Evolutionary conservation across 202 grass and related monocot genomes (phyloP).

Genomic region (Tripidium arundinaceum): DNA sequence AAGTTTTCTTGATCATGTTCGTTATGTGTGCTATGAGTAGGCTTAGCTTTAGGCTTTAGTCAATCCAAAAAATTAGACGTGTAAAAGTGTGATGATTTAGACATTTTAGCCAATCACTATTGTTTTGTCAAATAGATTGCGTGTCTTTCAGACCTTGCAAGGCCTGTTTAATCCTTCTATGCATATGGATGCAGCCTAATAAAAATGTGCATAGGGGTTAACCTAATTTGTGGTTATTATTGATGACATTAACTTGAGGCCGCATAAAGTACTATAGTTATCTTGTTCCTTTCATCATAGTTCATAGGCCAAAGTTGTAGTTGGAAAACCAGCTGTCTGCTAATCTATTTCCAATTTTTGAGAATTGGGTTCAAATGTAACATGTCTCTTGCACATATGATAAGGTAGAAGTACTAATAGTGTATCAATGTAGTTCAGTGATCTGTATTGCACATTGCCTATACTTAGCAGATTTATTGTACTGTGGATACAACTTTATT

Average conservation of each 20-base stretch:
- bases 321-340: slow-evolving; percentile 8
- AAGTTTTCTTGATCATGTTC: not conserved
- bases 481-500: not conserved
- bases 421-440: not conserved
- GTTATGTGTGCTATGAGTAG: not conserved
- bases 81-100: not conserved
- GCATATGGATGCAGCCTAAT: not conserved
- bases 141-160: not conserved
- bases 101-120: not conserved
- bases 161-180: not conserved
- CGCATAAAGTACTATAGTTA: not conserved
- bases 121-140: not conserved
- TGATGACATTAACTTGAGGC: not conserved
- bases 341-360: not conserved
- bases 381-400: not conserved
- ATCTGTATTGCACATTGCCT: not conserved
- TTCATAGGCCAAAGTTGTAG: not conserved
- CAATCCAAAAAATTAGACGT: not conserved
- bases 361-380: slow-evolving; percentile 4
- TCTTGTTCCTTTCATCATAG: not conserved
- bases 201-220: not conserved
- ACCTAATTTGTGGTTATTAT: not conserved
- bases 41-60: not conserved
- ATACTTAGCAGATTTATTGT: not conserved
- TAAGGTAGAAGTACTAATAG: not conserved